Evolutionary conservation across 1,284 basidiomycete genomes (phyloP).

Genomic region (Calocybe gambosa): DNA sequence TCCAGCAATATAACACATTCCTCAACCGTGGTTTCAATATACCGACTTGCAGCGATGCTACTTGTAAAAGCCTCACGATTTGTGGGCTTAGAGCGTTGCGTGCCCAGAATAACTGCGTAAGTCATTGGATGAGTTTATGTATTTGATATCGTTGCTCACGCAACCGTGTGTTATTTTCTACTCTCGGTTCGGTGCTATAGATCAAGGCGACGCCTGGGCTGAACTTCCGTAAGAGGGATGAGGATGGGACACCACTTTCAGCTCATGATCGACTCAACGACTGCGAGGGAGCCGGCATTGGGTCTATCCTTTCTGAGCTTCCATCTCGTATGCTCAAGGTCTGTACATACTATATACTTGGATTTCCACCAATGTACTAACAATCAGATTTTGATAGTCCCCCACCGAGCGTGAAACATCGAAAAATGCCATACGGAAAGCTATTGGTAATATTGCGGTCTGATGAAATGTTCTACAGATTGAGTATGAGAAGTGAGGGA

Average conservation of each 20-base stretch:
- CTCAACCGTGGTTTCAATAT: slow-evolving; percentile 35
- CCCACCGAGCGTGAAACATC: not conserved
- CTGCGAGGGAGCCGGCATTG: slow-evolving; percentile 27
- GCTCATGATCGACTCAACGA: slow-evolving; percentile 15
- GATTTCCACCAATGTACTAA: not conserved
- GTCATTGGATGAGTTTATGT: slow-evolving; percentile 14
- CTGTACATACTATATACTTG: not conserved
- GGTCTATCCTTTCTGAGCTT: slow-evolving; percentile 20
- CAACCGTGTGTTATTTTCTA: not conserved
- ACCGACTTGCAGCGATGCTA: slow-evolving; percentile 29
- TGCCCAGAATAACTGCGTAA: slow-evolving; percentile 45
- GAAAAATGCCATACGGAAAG: not conserved
- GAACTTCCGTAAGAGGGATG: slow-evolving; percentile 19
- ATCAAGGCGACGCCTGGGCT: slow-evolving; percentile 25
- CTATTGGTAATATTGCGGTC: too few relatives aligned
- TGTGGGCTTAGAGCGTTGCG: slow-evolving; percentile 45
- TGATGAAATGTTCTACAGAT: too few relatives aligned
- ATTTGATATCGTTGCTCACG: not conserved
- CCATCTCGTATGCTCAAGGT: slow-evolving; percentile 6
- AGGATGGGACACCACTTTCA: not conserved
- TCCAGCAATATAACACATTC: slow-evolving; percentile 38
- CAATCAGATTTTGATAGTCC: not conserved
- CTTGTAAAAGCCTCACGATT: slow-evolving; percentile 39
- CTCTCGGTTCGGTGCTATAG: not conserved
- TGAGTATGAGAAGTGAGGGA: too few relatives aligned